Evolutionary conservation across 2,329 filamentous ascomycete genomes (phyloP).

Genomic region (Huntiella decipiens): DNA sequence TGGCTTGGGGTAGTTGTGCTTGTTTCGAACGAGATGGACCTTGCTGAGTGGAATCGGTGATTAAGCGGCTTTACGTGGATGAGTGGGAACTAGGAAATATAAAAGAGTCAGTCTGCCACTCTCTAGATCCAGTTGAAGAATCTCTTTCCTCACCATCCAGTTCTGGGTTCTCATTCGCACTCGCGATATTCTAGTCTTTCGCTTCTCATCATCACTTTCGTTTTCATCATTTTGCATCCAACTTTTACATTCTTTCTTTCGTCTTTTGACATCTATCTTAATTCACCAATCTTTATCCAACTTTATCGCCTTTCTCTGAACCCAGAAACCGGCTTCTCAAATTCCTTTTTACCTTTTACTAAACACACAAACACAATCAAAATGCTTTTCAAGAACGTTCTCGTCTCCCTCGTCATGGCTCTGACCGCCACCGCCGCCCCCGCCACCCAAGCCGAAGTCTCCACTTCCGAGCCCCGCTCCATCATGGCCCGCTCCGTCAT

Average conservation of each 20-base stretch:
- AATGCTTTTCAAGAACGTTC: constrained; percentile 9
- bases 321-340: too few species aligned
- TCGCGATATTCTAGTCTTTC: not conserved
- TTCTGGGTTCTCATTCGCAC: constrained; percentile 2
- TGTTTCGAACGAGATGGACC: too few species aligned
- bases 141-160: constrained; percentile 5
- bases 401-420: constrained; percentile 1
- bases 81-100: not conserved
- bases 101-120: not conserved
- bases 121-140: not conserved
- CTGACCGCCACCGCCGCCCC: constrained; percentile 5
- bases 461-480: constrained; percentile 12
- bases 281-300: not conserved
- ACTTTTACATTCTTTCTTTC: constrained; percentile 4
- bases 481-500: constrained; percentile 17
- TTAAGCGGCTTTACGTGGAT: too few species aligned
- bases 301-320: too few species aligned
- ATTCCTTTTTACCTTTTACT: not conserved
- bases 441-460: not conserved
- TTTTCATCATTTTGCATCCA: constrained; percentile 4
- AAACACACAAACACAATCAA: not conserved
- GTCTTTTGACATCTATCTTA: not conserved
- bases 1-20: too few species aligned
- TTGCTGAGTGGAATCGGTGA: too few species aligned
- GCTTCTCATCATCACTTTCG: not conserved